Evolutionary conservation across 345 rosid species (phyloP).

Genomic region (Aquilaria yunnanensis): DNA sequence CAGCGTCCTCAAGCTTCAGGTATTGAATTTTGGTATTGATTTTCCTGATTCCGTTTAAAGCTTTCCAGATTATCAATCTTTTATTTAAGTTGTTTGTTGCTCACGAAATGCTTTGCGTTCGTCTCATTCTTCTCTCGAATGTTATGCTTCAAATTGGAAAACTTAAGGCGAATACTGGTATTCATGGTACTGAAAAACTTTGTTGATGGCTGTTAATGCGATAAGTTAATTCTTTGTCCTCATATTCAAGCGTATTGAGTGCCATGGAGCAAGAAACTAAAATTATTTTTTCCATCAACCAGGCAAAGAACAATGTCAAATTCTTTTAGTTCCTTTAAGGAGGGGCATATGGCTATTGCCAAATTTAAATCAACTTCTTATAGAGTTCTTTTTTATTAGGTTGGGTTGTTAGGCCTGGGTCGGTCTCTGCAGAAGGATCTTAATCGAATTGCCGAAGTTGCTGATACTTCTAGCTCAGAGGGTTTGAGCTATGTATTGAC

Average conservation of each 20-base stretch:
- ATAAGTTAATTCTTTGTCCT: too few species aligned
- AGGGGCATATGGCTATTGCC: neutral
- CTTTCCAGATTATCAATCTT: neutral
- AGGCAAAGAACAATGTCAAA: too few species aligned
- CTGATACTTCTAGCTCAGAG: constrained; percentile 85
- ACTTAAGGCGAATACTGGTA: too few species aligned
- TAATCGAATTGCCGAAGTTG: constrained; percentile 70
- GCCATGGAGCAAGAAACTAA: too few species aligned
- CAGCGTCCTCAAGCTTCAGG: constrained; percentile 89
- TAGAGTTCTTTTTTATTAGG: constrained; percentile 27
- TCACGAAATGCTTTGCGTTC: neutral
- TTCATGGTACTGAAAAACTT: too few species aligned
- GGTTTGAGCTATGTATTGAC: constrained; percentile 81
- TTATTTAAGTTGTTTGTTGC: neutral
- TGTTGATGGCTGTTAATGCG: too few species aligned
- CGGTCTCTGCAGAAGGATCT: constrained; percentile 76
- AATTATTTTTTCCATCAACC: too few species aligned
- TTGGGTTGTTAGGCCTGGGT: constrained; percentile 84
- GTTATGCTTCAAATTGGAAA: too few species aligned
- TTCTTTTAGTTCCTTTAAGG: too few species aligned
- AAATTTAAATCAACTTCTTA: neutral
- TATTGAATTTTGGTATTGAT: constrained; percentile 8
- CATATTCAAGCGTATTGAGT: too few species aligned
- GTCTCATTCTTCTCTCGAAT: too few species aligned
- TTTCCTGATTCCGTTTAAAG: neutral